Percentiles rank a stretch among this genome's conserved stretches.
phyloP scores from a whole-genome alignment of 1,139 yeast species.

The Debaryomyces udenii region DNA sequence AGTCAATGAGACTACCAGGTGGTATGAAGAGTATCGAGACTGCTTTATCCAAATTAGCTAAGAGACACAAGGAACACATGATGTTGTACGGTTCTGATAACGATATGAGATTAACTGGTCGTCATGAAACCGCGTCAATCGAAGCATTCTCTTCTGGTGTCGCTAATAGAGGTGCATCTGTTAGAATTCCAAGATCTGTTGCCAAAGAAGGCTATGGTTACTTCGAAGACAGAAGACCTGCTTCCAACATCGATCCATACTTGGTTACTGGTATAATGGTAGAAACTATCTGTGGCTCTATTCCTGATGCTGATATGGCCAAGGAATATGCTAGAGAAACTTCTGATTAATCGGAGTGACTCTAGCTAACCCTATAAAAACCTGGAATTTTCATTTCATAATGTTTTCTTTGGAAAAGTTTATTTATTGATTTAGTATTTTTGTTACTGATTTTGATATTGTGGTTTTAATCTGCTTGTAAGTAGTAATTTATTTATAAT shows the following conservation, averaged over 20 bases:
- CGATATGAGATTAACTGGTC: slow-evolving; percentile 93
- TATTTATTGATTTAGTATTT: slow-evolving; percentile 1
- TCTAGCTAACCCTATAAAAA: slow-evolving; percentile 1
- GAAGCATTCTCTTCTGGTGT: slow-evolving; percentile 93
- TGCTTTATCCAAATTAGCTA: slow-evolving; percentile 90
- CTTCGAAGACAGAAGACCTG: slow-evolving; percentile 99
- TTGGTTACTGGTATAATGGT: slow-evolving; percentile 97
- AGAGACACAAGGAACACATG: slow-evolving; percentile 97
- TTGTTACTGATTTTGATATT: slow-evolving; percentile 3
- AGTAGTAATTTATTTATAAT: slow-evolving; percentile 6
- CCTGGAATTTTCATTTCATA: slow-evolving; percentile 8
- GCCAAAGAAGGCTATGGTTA: slow-evolving; percentile 98
- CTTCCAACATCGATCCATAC: slow-evolving; percentile 98
- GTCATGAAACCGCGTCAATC: slow-evolving; percentile 97
- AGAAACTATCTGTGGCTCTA: slow-evolving; percentile 94
- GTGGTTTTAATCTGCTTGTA: slow-evolving; percentile 6
- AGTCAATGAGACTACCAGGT: slow-evolving; percentile 88
- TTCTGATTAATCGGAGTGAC: slow-evolving; percentile 27
- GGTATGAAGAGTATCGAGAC: slow-evolving; percentile 93
- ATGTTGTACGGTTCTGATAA: slow-evolving; percentile 94
- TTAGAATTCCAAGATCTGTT: slow-evolving; percentile 98
- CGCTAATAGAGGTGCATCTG: slow-evolving; percentile 99
- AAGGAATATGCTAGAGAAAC: slow-evolving; percentile 81
- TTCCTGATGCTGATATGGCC: slow-evolving; percentile 94
- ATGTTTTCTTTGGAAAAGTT: slow-evolving; percentile 4